phyloP scores from a whole-genome alignment of 2,329 filamentous ascomycete species.

The Myriosclerotinia curreyana region DNA sequence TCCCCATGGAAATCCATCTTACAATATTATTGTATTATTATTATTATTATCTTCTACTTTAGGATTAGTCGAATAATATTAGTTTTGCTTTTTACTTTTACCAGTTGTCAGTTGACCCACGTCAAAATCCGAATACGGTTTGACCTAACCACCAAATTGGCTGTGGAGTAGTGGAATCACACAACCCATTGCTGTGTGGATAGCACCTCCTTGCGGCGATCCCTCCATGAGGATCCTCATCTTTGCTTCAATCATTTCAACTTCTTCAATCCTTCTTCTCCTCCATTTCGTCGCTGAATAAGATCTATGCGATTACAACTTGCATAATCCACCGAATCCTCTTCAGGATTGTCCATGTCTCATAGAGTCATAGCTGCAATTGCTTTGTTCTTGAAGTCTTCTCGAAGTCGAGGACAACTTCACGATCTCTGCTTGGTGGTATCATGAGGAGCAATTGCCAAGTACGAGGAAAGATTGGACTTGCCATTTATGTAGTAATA shows the following conservation, averaged over 20 bases:
- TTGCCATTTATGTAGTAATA: not conserved
- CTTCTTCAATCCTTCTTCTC: not conserved
- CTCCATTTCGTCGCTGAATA: not conserved
- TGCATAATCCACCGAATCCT: not conserved
- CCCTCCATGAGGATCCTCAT: slow-evolving; percentile 3
- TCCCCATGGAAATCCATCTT: too few relatives aligned
- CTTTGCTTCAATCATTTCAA: not conserved
- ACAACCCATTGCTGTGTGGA: not conserved
- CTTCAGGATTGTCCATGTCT: not conserved
- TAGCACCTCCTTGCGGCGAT: too few relatives aligned
- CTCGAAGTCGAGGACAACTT: not conserved
- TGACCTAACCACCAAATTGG: too few relatives aligned
- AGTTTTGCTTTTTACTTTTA: too few relatives aligned
- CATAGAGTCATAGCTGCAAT: not conserved
- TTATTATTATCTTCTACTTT: too few relatives aligned
- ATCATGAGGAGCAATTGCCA: not conserved
- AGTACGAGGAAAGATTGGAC: not conserved
- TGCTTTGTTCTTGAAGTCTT: slow-evolving; percentile 9
- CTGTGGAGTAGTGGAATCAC: not conserved
- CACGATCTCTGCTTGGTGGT: not conserved
- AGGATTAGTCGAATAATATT: too few relatives aligned
- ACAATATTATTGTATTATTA: too few relatives aligned
- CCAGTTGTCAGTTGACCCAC: too few relatives aligned
- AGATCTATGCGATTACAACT: slow-evolving; percentile 1
- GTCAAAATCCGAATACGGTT: too few relatives aligned